phyloP scores from a whole-genome alignment of 225 moss, liverwort and hornwort species.

The Pleurozium schreberi region DNA sequence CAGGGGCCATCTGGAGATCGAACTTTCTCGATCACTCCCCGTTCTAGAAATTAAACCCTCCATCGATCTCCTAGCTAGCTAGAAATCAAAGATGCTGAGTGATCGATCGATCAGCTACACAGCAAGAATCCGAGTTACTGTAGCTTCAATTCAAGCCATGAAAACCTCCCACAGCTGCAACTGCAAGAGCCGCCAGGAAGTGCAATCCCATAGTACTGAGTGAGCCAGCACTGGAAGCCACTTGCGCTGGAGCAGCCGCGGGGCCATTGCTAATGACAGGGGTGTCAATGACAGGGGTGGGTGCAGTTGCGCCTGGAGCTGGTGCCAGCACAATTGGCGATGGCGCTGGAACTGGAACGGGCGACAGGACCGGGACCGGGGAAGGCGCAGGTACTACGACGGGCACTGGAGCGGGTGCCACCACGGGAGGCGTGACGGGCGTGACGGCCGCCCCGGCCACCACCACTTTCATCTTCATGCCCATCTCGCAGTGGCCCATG shows the following conservation, averaged over 20 bases:
- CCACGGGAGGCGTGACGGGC: background rate
- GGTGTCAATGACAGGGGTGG: background rate
- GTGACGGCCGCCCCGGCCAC: background rate
- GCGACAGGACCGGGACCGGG: background rate
- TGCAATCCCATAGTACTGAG: background rate
- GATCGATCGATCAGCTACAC: background rate
- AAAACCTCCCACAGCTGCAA: background rate
- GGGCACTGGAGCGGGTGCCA: background rate
- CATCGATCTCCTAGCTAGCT: too few relatives aligned
- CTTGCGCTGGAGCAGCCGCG: background rate
- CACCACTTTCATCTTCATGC: conserved; percentile 28
- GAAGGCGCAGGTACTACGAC: background rate
- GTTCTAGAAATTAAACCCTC: background rate
- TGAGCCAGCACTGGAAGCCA: background rate
- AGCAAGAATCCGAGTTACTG: background rate
- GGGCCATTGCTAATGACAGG: background rate
- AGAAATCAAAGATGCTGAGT: background rate
- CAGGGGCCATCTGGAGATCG: background rate
- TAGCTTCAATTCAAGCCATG: background rate
- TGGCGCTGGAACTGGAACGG: background rate
- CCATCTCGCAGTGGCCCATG: conserved; percentile 17
- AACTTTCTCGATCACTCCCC: background rate
- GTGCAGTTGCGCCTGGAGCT: background rate
- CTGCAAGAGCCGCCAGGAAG: background rate
- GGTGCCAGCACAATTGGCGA: background rate